Evolutionary conservation across 2,329 filamentous ascomycete genomes (phyloP).

Genomic region (Emergomyces pasteurianus): DNA sequence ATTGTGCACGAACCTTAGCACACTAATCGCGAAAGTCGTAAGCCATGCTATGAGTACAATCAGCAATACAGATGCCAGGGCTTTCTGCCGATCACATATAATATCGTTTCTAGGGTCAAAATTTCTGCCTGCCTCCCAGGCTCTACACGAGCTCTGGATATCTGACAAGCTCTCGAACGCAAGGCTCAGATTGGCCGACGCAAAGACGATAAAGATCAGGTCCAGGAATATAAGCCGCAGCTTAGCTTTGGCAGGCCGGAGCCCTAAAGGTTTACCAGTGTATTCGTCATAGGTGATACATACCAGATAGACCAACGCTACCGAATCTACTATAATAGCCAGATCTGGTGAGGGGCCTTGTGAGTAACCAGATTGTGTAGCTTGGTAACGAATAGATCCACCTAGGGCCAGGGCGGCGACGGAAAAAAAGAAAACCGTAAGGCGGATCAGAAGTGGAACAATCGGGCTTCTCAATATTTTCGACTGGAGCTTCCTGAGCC

Average conservation of each 20-base stretch:
- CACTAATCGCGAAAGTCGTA: slow-evolving; percentile 68
- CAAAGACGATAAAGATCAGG: slow-evolving; percentile 94
- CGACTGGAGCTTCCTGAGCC: slow-evolving; percentile 51
- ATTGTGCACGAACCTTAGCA: slow-evolving; percentile 9
- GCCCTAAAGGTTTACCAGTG: slow-evolving; percentile 78
- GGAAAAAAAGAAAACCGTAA: slow-evolving; percentile 73
- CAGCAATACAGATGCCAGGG: slow-evolving; percentile 65
- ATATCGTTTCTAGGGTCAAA: slow-evolving; percentile 26
- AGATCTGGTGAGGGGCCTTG: slow-evolving; percentile 72
- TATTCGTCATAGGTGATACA: slow-evolving; percentile 98
- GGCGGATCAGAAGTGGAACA: slow-evolving; percentile 70
- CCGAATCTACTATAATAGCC: slow-evolving; percentile 75
- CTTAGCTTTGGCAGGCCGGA: slow-evolving; percentile 74
- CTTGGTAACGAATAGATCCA: slow-evolving; percentile 56
- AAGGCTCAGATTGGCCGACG: slow-evolving; percentile 80
- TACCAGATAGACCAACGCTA: slow-evolving; percentile 78
- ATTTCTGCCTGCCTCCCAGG: slow-evolving; percentile 26
- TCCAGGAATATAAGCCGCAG: slow-evolving; percentile 83
- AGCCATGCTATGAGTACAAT: slow-evolving; percentile 82
- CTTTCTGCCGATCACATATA: slow-evolving; percentile 54
- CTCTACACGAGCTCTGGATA: slow-evolving; percentile 47
- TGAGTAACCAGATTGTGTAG: slow-evolving; percentile 35
- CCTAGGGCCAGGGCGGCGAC: slow-evolving; percentile 69
- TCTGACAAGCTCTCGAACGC: slow-evolving; percentile 73
- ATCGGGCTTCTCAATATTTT: slow-evolving; percentile 69